A percentile compares a stretch with the other conserved stretches of the same genome.
Conservation (phyloP, 495 filamentous ascomycete species). For the Lichenothelia convexa region DNA sequence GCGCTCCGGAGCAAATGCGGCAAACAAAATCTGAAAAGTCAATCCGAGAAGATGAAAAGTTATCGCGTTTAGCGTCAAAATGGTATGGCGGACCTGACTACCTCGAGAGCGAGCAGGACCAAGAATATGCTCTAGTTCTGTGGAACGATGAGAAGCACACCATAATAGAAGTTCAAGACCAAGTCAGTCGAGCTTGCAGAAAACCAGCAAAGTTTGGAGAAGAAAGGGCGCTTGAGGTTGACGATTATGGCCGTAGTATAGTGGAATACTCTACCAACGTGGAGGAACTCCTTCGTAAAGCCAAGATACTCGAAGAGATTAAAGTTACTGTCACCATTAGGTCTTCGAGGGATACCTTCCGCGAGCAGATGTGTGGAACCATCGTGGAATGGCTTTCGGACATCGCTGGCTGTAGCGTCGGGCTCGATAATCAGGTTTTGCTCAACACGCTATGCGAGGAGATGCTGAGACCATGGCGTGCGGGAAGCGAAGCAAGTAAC, state of each 20-base stretch:
- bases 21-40: conserved; percentile 62
- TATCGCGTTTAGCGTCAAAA: conserved; percentile 52
- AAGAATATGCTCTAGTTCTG: conserved; percentile 71
- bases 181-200: conserved; percentile 79
- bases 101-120: conserved; percentile 31
- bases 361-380: conserved; percentile 96
- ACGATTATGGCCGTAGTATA: conserved; percentile 70
- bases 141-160: conserved; percentile 99
- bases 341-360: conserved; percentile 81
- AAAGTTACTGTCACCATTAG: conserved; percentile 91
- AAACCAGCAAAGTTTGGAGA: conserved; percentile 46
- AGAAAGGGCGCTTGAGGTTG: conserved; percentile 65
- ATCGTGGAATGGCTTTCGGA: conserved; percentile 93
- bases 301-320: conserved; percentile 78
- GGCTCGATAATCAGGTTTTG: conserved; percentile 61
- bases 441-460: conserved; percentile 75
- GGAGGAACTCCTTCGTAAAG: conserved; percentile 49
- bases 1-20: conserved; percentile 85
- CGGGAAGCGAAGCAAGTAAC: conserved; percentile 72
- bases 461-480: conserved; percentile 67
- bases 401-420: conserved; percentile 76
- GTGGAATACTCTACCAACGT: conserved; percentile 58
- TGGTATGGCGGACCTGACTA: conserved; percentile 50
- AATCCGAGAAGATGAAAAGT: conserved; percentile 63
- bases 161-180: conserved; percentile 70